Evolutionary conservation across 495 filamentous ascomycete species (phyloP).

Genomic region (Pseudotulostoma volvatum): DNA sequence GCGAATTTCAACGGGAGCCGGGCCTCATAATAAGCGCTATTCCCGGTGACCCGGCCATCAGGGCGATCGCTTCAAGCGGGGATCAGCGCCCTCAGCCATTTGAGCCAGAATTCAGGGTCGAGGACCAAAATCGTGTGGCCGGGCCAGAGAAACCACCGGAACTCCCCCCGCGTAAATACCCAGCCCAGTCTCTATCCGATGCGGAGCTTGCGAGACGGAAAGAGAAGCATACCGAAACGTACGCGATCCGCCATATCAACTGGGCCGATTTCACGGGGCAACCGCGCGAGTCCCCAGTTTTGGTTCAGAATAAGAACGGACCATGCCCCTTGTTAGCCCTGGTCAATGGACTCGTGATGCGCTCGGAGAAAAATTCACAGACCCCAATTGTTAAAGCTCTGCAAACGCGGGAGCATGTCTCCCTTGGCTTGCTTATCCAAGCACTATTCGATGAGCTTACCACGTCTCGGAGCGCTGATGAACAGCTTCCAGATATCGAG

Average conservation of each 20-base stretch:
- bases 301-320: conserved; percentile 85
- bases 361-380: conserved; percentile 43
- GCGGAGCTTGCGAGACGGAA: conserved; percentile 22
- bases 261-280: conserved; percentile 34
- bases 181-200: conserved; percentile 11
- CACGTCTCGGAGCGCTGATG: conserved; percentile 36
- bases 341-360: conserved; percentile 79
- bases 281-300: conserved; percentile 51
- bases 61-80: not conserved
- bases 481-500: conserved; percentile 64
- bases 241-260: conserved; percentile 52
- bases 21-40: not conserved
- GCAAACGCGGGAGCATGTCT: conserved; percentile 69
- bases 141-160: conserved; percentile 1
- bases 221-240: conserved; percentile 43
- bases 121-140: conserved; percentile 21
- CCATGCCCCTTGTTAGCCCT: conserved; percentile 87
- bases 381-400: conserved; percentile 65
- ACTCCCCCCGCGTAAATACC: not conserved
- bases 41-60: not conserved
- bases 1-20: not conserved
- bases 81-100: no score
- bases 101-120: not conserved
- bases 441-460: conserved; percentile 85
- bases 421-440: conserved; percentile 66